A percentile compares a stretch with the other conserved stretches of the same genome.
Conservation (phyloP, 2,329 filamentous ascomycete genomes). For the Macrophomina phaseolina region DNA sequence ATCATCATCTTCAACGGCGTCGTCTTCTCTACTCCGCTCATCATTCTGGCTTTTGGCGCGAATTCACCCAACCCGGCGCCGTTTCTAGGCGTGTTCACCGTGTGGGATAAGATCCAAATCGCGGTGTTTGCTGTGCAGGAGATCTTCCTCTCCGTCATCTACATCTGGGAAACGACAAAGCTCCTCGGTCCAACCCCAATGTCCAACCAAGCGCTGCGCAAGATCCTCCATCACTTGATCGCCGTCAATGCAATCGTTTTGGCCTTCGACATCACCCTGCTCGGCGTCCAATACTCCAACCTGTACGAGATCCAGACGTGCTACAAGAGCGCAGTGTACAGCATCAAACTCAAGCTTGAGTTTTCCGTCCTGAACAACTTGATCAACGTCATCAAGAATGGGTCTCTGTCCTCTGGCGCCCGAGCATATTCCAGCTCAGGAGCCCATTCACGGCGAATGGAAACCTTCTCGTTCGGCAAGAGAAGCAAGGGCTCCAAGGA, state of each 20-base stretch:
- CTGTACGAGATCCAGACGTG: constrained; percentile 47
- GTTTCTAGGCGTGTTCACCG: constrained; percentile 44
- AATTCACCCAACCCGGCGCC: constrained; percentile 47
- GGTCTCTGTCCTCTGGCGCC: constrained; percentile 20
- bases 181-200: not conserved
- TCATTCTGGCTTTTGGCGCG: constrained; percentile 61
- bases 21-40: constrained; percentile 60
- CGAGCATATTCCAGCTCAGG: not conserved
- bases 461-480: not conserved
- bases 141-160: constrained; percentile 33
- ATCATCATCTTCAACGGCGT: constrained; percentile 65
- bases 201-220: constrained; percentile 31
- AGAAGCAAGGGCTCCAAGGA: constrained; percentile 6
- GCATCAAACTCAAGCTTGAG: constrained; percentile 61
- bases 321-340: constrained; percentile 52
- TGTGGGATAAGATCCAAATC: constrained; percentile 55
- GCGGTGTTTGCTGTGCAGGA: constrained; percentile 51
- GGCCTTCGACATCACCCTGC: constrained; percentile 45
- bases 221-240: constrained; percentile 43
- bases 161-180: constrained; percentile 8
- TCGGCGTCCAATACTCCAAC: constrained; percentile 46
- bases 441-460: not conserved
- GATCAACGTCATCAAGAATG: constrained; percentile 39
- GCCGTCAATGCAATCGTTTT: constrained; percentile 49
- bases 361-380: constrained; percentile 59